phyloP scores from a whole-genome alignment of 139 green algal genomes.

The Chlorella vulgaris region DNA sequence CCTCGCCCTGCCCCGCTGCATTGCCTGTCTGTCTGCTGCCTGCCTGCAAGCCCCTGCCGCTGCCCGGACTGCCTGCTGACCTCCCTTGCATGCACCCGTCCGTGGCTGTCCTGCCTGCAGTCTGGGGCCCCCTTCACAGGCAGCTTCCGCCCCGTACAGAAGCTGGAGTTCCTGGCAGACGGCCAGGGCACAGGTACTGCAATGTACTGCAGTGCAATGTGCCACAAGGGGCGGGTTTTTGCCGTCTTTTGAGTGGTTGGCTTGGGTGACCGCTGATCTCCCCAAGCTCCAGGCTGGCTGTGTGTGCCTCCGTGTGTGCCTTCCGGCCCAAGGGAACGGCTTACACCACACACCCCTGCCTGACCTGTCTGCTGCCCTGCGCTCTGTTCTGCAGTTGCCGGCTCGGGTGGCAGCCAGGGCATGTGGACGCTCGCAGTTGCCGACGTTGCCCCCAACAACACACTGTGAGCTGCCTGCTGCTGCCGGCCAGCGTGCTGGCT shows the following conservation, averaged over 20 bases:
- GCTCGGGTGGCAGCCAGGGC: conserved; percentile 33
- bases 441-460: conserved; percentile 41
- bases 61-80: background rate
- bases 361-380: background rate
- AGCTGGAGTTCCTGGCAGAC: conserved; percentile 26
- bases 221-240: too few species aligned
- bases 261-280: background rate
- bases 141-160: conserved; percentile 30
- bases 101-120: background rate
- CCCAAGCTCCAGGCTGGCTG: too few species aligned
- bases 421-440: conserved; percentile 23
- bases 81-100: background rate
- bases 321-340: too few species aligned
- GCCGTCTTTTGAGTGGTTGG: too few species aligned
- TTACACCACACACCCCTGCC: background rate
- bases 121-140: conserved; percentile 24
- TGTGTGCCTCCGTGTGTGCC: too few species aligned
- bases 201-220: background rate
- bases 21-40: background rate
- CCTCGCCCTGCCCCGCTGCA: too few species aligned
- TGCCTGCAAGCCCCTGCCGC: background rate
- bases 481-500: background rate
- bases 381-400: background rate
- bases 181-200: background rate
- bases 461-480: background rate